phyloP scores from a whole-genome alignment of 2,329 filamentous ascomycete genomes.

The Xylogone sp. region DNA sequence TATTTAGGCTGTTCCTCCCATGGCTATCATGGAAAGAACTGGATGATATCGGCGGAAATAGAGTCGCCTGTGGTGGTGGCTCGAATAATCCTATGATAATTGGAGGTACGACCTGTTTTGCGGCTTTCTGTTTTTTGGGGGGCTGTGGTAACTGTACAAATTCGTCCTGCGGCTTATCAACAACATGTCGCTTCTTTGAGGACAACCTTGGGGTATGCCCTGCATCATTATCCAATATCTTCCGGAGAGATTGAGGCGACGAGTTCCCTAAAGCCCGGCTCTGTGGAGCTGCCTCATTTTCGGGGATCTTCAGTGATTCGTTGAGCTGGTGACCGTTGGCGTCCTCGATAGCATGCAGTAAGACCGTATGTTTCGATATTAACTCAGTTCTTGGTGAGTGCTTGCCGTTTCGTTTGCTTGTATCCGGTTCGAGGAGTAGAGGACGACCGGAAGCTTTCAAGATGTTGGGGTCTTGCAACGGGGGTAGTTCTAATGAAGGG shows the following conservation, averaged over 20 bases:
- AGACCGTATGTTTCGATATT: slow-evolving; percentile 11
- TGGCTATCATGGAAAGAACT: slow-evolving; percentile 49
- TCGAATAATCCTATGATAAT: slow-evolving; percentile 63
- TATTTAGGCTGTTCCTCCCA: slow-evolving; percentile 31
- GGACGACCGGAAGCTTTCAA: slow-evolving; percentile 38
- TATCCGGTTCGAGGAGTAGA: slow-evolving; percentile 49
- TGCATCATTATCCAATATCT: slow-evolving; percentile 28
- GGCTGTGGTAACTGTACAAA: slow-evolving; percentile 62
- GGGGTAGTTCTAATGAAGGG: slow-evolving; percentile 48
- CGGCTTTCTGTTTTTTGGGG: slow-evolving; percentile 59
- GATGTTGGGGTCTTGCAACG: slow-evolving; percentile 45
- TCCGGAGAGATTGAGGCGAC: slow-evolving; percentile 29
- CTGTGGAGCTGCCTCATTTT: slow-evolving; percentile 2
- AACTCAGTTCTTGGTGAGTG: slow-evolving; percentile 10
- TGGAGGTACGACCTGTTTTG: slow-evolving; percentile 53
- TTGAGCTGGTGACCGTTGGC: slow-evolving; percentile 24
- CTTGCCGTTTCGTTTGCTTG: slow-evolving; percentile 26
- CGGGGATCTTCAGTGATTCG: slow-evolving; percentile 12
- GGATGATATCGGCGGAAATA: slow-evolving; percentile 62
- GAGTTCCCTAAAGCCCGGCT: slow-evolving; percentile 23
- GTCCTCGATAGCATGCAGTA: slow-evolving; percentile 15
- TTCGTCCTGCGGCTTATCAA: slow-evolving; percentile 51
- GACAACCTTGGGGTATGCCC: slow-evolving; percentile 17
- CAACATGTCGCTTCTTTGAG: slow-evolving; percentile 52
- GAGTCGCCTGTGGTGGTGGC: slow-evolving; percentile 51